Conservation (phyloP, 2,329 filamentous ascomycete species). For the Neonectria punicea region DNA sequence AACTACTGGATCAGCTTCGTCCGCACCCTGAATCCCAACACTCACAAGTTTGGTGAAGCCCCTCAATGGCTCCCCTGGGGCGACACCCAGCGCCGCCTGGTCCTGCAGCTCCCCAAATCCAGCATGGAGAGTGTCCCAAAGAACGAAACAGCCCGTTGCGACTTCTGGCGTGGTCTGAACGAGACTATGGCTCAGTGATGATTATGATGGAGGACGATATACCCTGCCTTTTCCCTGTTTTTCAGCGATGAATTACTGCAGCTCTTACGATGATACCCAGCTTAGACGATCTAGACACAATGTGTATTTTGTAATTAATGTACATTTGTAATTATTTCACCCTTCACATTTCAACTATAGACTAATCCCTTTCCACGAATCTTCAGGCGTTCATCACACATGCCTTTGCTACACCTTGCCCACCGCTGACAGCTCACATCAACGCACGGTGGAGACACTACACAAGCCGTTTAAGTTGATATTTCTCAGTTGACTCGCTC, state of each 20-base stretch:
- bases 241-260: conserved; percentile 7
- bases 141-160: conserved; percentile 51
- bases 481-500: conserved; percentile 22
- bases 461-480: background rate
- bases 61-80: conserved; percentile 57
- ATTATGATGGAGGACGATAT: conserved; percentile 16
- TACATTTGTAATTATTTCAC: background rate
- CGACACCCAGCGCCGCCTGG: conserved; percentile 44
- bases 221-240: conserved; percentile 3
- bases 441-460: background rate
- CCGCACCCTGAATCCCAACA: conserved; percentile 56
- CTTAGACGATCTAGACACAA: background rate
- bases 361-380: background rate
- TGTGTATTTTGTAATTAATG: background rate
- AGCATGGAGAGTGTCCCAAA: conserved; percentile 52
- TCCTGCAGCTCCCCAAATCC: conserved; percentile 52
- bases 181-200: conserved; percentile 41
- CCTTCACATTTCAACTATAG: background rate
- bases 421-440: background rate
- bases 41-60: conserved; percentile 44
- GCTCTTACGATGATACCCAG: conserved; percentile 32
- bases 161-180: conserved; percentile 54
- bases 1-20: conserved; percentile 63
- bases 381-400: background rate
- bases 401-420: background rate